These are phyloP conservation scores for Sphagnurus paluster DNA, from an alignment of 1,284 basidiomycete genomes.

Conservation along the genomic window DNA sequence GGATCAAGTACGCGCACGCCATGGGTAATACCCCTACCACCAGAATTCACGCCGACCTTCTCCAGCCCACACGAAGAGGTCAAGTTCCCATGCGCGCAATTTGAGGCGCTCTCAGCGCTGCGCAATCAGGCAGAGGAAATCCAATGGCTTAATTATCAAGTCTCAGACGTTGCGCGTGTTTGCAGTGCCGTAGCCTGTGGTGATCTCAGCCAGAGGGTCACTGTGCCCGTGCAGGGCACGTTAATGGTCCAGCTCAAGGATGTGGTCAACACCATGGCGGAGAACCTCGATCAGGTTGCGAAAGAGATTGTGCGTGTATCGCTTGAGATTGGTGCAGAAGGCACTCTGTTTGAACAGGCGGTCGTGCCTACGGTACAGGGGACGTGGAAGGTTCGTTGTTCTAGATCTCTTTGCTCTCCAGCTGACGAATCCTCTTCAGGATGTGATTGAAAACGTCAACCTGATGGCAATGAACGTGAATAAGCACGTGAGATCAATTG, in stretches of 20 bases:
- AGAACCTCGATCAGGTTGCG: slow-evolving; percentile 80
- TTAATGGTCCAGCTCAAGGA: slow-evolving; percentile 98
- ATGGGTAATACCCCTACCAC: too few relatives aligned
- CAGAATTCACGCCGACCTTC: neutral
- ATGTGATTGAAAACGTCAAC: slow-evolving; percentile 78
- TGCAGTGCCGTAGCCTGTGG: slow-evolving; percentile 96
- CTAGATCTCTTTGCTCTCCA: too few relatives aligned
- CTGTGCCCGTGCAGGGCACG: slow-evolving; percentile 92
- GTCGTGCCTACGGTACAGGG: slow-evolving; percentile 86
- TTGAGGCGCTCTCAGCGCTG: neutral
- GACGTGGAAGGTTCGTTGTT: slow-evolving; percentile 73
- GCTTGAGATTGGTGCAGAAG: slow-evolving; percentile 93
- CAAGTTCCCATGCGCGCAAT: neutral
- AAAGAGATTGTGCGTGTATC: slow-evolving; percentile 71
- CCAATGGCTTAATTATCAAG: slow-evolving; percentile 46
- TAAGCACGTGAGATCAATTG: slow-evolving; percentile 89
- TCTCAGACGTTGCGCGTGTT: slow-evolving; percentile 84
- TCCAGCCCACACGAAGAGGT: neutral
- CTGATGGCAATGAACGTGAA: slow-evolving; percentile 93
- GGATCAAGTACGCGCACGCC: too few relatives aligned
- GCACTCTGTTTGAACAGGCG: slow-evolving; percentile 94
- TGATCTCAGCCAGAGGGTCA: slow-evolving; percentile 95
- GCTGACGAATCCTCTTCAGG: slow-evolving; percentile 37
- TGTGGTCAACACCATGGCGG: slow-evolving; percentile 96
- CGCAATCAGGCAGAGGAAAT: slow-evolving; percentile 2